Evolutionary conservation across 2,329 filamentous ascomycete genomes (phyloP), one percentile per base, ranked within the genome.

Genomic region (Mollisiaceae sp.): DNA sequence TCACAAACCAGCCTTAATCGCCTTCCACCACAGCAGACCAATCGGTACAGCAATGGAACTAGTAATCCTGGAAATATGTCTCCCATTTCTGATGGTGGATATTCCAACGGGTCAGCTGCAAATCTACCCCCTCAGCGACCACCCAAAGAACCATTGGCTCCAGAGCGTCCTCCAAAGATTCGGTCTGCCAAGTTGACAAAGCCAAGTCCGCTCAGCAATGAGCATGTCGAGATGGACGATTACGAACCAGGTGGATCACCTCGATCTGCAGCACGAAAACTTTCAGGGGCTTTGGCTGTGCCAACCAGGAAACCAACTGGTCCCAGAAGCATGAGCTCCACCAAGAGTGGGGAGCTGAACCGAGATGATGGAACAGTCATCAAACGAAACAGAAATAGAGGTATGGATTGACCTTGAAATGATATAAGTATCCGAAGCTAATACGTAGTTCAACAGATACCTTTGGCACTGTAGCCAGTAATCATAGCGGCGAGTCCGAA

Each of bases 81-180:
- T 20, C 74, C 74, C 14, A 68, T 72, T n/a, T 75, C 75, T 8
- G 75, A 76, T 69, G 70, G 67, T n/a, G 69, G 66, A 2, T 74
- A 74, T 56, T 75, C 72, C 2, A 68, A 73, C 54, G 57, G 47
- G 9, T 72, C 72, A n/a, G 66, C 69, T 54, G 71, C 68, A 5
- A 71, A 79, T 1, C 86, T 72, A 54, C 70, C 78, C 1, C 87
- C 86, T 1, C 84, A 85, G 0, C 82, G 85, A 3, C 87, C 87
- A 41, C 87, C 87, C 5, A 90, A 90, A 78, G 87, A 89, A 77
- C 84, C 86, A 0, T 75, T 89, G 0, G 84, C 83, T 5, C 73
- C 75, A 4, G 77, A 81, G 35, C 82, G 82, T 1, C 82, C 85
- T 11, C 79, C 81, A 8, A 81, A 82, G 67, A 77, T 71, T 32